phyloP scores from a whole-genome alignment of 441 rosid genomes.

The Populus hybrid region DNA sequence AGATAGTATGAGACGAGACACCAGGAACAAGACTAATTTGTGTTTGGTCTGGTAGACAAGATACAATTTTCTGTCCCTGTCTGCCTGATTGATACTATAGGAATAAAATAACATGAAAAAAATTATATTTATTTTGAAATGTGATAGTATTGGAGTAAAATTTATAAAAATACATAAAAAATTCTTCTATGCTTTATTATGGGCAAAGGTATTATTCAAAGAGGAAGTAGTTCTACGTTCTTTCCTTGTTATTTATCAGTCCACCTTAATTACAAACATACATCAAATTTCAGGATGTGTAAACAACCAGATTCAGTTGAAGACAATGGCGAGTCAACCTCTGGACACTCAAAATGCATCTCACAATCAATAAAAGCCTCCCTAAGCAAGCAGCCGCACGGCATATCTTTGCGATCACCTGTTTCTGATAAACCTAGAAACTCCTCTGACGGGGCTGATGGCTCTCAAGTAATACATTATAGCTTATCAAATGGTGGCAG shows the following conservation, averaged over 20 bases:
- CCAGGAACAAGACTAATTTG: background rate
- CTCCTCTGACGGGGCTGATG: constrained; percentile 48
- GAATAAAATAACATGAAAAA: background rate
- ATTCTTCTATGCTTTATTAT: background rate
- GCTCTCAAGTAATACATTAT: constrained; percentile 22
- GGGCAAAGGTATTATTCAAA: background rate
- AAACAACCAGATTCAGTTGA: constrained; percentile 50
- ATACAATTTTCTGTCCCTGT: background rate
- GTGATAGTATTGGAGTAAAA: background rate
- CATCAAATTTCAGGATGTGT: constrained; percentile 44
- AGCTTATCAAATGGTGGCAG: constrained; percentile 42
- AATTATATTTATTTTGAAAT: background rate
- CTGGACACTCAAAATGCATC: constrained; percentile 58
- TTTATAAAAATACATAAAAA: background rate
- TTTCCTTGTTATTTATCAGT: background rate
- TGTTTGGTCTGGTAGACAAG: background rate
- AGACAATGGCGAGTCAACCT: constrained; percentile 43
- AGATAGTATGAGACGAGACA: background rate
- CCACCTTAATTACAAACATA: constrained; percentile 5
- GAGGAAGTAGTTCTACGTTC: background rate
- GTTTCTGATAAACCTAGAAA: constrained; percentile 53
- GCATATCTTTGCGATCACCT: constrained; percentile 71
- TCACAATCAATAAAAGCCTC: constrained; percentile 54
- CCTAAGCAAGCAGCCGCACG: constrained; percentile 48
- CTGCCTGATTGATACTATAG: background rate